Base-by-base conservation (phyloP, 2,329 filamentous ascomycete species). In the Talaromyces funiculosus region DNA sequence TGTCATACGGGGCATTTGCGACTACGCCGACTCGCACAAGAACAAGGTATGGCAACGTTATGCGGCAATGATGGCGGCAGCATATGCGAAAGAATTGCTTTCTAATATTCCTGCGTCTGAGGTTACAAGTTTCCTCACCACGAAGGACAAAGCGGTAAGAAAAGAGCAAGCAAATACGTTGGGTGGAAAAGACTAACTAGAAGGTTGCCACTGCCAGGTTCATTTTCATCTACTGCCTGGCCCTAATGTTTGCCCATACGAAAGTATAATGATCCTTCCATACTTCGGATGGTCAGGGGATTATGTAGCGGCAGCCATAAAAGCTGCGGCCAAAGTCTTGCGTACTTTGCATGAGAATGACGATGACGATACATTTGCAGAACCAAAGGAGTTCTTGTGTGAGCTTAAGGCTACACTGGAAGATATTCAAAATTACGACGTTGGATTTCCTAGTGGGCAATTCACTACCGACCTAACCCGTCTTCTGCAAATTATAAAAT, bases 31-130 rank as follows among this genome's bases (percentile, higher is more conserved):
- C 20, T 63, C 61, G 1, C 64, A 66, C 33, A 67, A 67, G 16
- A 63, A 61, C 29, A 60, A 70, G 6, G 14, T 26, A n/a, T 70
- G 68, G 68, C 66, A 70, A 31, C 37, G 24, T 0, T 69, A 69
- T 60, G 67, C 67, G 2, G 54, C 54, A 18, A 18, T 2, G 9
- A 14, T n/a, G 10, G 54, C 54, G 14, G 54, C 54, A 9, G 26
- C 54, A n/a, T 57, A 57, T 55, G 35, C 53, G 4, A 55, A 42
- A 18, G 35, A 31, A 3, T 18, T 26, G 61, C 67, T 31, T n/a
- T 43, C 2, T 31, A 24, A 40, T n/a, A 29, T 61, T 47, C 29
- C 43, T n/a, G 4, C 6, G 4, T 14, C 18, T 14, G 40, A 43
- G 18, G 18, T 22, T 24, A 24, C 22, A 43, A 40, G 9, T 5